Evolutionary conservation across 2,329 filamentous ascomycete genomes (phyloP).

Genomic region (Graphilbum fragrans): DNA sequence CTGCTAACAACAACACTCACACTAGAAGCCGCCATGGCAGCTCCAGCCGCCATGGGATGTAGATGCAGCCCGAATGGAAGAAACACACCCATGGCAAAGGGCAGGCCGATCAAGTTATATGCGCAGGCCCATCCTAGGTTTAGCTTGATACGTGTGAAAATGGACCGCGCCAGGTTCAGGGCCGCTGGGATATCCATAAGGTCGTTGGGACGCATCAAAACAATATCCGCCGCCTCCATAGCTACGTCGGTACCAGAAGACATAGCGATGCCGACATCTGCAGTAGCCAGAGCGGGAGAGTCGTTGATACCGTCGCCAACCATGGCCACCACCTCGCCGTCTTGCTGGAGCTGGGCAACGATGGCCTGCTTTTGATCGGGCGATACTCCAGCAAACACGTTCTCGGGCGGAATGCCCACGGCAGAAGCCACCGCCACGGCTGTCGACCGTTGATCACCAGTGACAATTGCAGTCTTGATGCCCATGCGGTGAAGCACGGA

Average conservation of each 20-base stretch:
- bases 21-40: slow-evolving; percentile 83
- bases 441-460: slow-evolving; percentile 78
- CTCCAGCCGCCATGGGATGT: slow-evolving; percentile 88
- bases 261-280: slow-evolving; percentile 87
- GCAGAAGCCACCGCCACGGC: slow-evolving; percentile 71
- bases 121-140: slow-evolving; percentile 88
- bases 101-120: slow-evolving; percentile 84
- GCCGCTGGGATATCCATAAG: slow-evolving; percentile 87
- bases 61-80: slow-evolving; percentile 77
- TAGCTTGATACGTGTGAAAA: slow-evolving; percentile 86
- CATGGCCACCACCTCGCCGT: slow-evolving; percentile 80
- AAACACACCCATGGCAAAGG: slow-evolving; percentile 95
- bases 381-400: slow-evolving; percentile 78
- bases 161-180: slow-evolving; percentile 67
- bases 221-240: slow-evolving; percentile 92
- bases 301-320: slow-evolving; percentile 98
- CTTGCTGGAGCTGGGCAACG: slow-evolving; percentile 60
- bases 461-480: slow-evolving; percentile 82
- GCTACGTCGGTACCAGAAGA: slow-evolving; percentile 89
- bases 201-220: slow-evolving; percentile 86
- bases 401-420: slow-evolving; percentile 64
- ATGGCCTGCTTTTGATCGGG: slow-evolving; percentile 87
- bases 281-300: slow-evolving; percentile 84
- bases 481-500: slow-evolving; percentile 73
- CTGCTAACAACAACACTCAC: slow-evolving; percentile 82